Conservation (phyloP, 371 early-diverging fungal species). For the Gilbertella persicaria region DNA sequence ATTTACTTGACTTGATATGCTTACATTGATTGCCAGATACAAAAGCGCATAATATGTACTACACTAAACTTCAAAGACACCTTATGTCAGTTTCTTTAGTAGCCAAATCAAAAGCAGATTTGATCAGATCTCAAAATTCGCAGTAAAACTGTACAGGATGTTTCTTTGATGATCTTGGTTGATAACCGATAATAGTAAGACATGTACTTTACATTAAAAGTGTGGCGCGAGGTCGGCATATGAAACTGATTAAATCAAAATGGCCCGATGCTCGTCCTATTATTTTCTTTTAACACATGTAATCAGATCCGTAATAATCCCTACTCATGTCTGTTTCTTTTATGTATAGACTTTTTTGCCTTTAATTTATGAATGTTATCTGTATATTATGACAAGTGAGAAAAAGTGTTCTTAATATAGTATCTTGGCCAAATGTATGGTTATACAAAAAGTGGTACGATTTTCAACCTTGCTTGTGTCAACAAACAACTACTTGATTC, state of each 20-base stretch:
- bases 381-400: too few relatives aligned
- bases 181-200: too few relatives aligned
- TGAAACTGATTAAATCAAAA: too few relatives aligned
- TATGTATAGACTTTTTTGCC: too few relatives aligned
- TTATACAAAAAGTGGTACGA: neutral
- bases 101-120: neutral
- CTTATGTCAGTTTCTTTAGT: neutral
- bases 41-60: conserved; percentile 13
- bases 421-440: neutral
- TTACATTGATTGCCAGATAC: conserved; percentile 5
- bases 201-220: too few relatives aligned
- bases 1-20: neutral
- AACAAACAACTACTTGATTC: too few relatives aligned
- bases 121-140: neutral
- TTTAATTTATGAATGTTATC: neutral
- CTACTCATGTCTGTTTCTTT: too few relatives aligned
- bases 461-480: too few relatives aligned
- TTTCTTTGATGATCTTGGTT: too few relatives aligned
- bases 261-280: conserved; percentile 2
- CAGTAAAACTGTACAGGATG: too few relatives aligned
- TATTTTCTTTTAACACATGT: neutral
- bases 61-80: neutral
- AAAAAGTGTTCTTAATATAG: too few relatives aligned
- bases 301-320: conserved; percentile 13
- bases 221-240: too few relatives aligned